phyloP scores from a whole-genome alignment of 805 yeast species.

The Ogataea methylovora region DNA sequence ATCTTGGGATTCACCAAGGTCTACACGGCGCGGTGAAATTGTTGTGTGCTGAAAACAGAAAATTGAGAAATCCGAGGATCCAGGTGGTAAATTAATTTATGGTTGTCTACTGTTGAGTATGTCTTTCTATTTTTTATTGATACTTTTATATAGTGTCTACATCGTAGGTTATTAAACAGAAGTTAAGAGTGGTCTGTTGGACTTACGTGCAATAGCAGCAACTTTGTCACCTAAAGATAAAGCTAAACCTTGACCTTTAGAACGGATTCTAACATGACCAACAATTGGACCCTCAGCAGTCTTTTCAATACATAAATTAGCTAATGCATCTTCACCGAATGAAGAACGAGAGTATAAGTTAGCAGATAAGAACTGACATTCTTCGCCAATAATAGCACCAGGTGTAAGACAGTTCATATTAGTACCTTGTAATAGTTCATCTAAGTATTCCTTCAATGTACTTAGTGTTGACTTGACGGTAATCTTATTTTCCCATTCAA shows the following conservation, averaged over 20 bases:
- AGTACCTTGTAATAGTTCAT: conserved; percentile 69
- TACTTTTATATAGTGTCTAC: no score
- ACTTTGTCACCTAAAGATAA: conserved; percentile 90
- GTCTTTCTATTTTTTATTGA: no score
- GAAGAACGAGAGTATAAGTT: conserved; percentile 87
- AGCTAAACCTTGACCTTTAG: conserved; percentile 97
- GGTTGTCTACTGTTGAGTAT: no score
- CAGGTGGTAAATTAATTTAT: no score
- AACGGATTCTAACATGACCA: conserved; percentile 94
- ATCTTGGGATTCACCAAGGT: no score
- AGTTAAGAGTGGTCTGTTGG: conserved; percentile 28
- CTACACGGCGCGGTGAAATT: no score
- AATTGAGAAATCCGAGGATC: no score
- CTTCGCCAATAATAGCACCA: conserved; percentile 82
- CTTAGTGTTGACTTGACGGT: conserved; percentile 67
- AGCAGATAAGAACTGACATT: conserved; percentile 89
- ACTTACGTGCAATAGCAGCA: conserved; percentile 68
- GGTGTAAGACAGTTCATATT: conserved; percentile 94
- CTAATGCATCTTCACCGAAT: conserved; percentile 96
- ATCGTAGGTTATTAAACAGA: no score
- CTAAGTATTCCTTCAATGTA: conserved; percentile 70
- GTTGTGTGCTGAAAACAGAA: no score
- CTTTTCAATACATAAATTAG: conserved; percentile 89
- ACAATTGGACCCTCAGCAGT: conserved; percentile 65
- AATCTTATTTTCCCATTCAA: conserved; percentile 99